phyloP scores from a whole-genome alignment of 2,329 filamentous ascomycete genomes.

The Fusarium duplospermum region DNA sequence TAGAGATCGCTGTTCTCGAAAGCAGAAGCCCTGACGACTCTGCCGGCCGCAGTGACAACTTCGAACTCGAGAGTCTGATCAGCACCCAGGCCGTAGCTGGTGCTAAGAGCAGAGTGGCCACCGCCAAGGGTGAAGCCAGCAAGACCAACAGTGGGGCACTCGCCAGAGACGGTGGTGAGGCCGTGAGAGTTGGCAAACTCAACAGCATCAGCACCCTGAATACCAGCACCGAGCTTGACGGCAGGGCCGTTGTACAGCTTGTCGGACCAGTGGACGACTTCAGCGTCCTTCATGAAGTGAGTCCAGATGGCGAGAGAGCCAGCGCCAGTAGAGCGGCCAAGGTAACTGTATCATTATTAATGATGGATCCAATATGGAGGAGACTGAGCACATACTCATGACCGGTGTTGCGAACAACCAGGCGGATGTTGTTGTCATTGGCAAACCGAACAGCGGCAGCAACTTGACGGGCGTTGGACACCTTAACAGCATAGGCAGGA shows the following conservation, averaged over 20 bases:
- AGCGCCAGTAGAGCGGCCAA: slow-evolving; percentile 69
- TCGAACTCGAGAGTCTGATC: slow-evolving; percentile 69
- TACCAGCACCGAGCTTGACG: slow-evolving; percentile 66
- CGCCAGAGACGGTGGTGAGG: slow-evolving; percentile 64
- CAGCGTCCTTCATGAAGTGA: slow-evolving; percentile 55
- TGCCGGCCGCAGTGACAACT: slow-evolving; percentile 64
- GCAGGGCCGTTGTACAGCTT: slow-evolving; percentile 62
- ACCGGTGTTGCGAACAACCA: slow-evolving; percentile 65
- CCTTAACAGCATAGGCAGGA: slow-evolving; percentile 54
- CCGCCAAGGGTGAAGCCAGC: slow-evolving; percentile 72
- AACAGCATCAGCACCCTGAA: slow-evolving; percentile 61
- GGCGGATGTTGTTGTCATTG: slow-evolving; percentile 55
- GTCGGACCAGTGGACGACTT: slow-evolving; percentile 53
- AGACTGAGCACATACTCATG: slow-evolving; percentile 57
- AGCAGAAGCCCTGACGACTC: slow-evolving; percentile 60
- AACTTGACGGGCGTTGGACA: slow-evolving; percentile 47
- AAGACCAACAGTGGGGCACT: slow-evolving; percentile 66
- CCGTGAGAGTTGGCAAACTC: slow-evolving; percentile 59
- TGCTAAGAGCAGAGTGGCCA: slow-evolving; percentile 62
- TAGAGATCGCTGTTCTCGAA: slow-evolving; percentile 66
- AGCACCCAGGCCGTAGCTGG: slow-evolving; percentile 67
- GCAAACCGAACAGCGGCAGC: slow-evolving; percentile 48
- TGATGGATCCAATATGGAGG: background rate
- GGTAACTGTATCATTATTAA: slow-evolving; percentile 1
- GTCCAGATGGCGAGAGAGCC: slow-evolving; percentile 56